Percentiles rank a stretch among this genome's conserved stretches.
phyloP scores from a whole-genome alignment of 2,329 filamentous ascomycete genomes.

The Trichophyton rubrum region DNA sequence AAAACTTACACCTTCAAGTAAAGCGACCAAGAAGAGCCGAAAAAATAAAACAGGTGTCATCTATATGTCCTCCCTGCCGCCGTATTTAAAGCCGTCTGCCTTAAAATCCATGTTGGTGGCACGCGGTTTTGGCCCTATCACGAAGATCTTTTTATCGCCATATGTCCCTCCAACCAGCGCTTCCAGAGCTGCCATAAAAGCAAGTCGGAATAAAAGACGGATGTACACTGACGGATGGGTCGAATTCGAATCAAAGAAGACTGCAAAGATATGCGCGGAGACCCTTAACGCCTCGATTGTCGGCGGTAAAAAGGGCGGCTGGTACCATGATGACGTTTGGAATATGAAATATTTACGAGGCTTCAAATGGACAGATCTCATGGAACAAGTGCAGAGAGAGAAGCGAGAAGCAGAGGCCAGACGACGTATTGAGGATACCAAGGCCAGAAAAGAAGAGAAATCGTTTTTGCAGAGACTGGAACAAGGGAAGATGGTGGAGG shows the following conservation, averaged over 20 bases:
- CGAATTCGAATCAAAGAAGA: slow-evolving; percentile 35
- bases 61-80: slow-evolving; percentile 35
- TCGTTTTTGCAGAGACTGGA: slow-evolving; percentile 32
- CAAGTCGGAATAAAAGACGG: slow-evolving; percentile 25
- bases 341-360: slow-evolving; percentile 36
- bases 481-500: slow-evolving; percentile 29
- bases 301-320: slow-evolving; percentile 34
- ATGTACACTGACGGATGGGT: slow-evolving; percentile 37
- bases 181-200: slow-evolving; percentile 12
- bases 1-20: slow-evolving; percentile 13
- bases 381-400: slow-evolving; percentile 34
- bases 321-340: slow-evolving; percentile 36
- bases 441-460: slow-evolving; percentile 34
- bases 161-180: slow-evolving; percentile 18
- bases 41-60: slow-evolving; percentile 32
- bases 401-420: slow-evolving; percentile 30
- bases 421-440: slow-evolving; percentile 31
- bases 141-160: slow-evolving; percentile 33
- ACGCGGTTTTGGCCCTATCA: slow-evolving; percentile 32
- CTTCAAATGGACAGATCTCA: slow-evolving; percentile 34
- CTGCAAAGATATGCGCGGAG: slow-evolving; percentile 34
- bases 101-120: slow-evolving; percentile 31
- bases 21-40: slow-evolving; percentile 10
- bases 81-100: slow-evolving; percentile 37
- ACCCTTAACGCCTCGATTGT: slow-evolving; percentile 34